Percentiles rank a stretch among this genome's conserved stretches.
These are phyloP conservation scores for Schwanniomyces yamadae DNA, from an alignment of 805 yeast species.

Conservation along the genomic window DNA sequence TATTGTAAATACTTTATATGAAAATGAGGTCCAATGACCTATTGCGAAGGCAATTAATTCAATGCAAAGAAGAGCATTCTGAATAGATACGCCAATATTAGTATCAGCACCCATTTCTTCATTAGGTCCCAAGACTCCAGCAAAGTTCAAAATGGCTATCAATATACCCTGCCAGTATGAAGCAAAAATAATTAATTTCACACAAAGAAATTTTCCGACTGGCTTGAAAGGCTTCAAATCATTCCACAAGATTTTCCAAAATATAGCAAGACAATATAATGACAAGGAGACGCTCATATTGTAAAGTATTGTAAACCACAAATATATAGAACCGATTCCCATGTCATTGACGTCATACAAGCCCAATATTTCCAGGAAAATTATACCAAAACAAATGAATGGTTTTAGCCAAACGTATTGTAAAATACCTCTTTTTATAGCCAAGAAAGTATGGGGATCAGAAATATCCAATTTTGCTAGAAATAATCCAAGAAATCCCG, in stretches of 20 bases:
- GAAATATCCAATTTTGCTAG: conserved; percentile 71
- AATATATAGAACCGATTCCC: conserved; percentile 47
- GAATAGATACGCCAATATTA: conserved; percentile 59
- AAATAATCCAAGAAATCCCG: conserved; percentile 52
- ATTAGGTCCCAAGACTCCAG: conserved; percentile 39
- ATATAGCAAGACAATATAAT: conserved; percentile 79
- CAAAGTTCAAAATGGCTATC: conserved; percentile 51
- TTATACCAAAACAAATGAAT: conserved; percentile 58
- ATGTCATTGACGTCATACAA: conserved; percentile 52
- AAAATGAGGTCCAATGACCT: conserved; percentile 86
- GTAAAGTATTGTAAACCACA: conserved; percentile 69
- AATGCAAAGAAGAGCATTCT: conserved; percentile 74
- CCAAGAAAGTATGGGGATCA: conserved; percentile 77
- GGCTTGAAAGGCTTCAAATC: conserved; percentile 83
- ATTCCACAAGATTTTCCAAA: conserved; percentile 85
- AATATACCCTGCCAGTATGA: conserved; percentile 95
- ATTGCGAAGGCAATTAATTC: conserved; percentile 85
- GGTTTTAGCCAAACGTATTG: conserved; percentile 98
- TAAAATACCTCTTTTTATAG: conserved; percentile 77
- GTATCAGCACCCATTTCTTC: conserved; percentile 21
- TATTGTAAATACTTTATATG: conserved; percentile 68
- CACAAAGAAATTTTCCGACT: conserved; percentile 89
- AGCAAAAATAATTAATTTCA: conserved; percentile 90
- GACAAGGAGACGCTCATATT: conserved; percentile 81
- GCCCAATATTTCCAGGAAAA: conserved; percentile 47